phyloP scores from a whole-genome alignment of 208 protist species.

The Trypanosoma caninum region DNA sequence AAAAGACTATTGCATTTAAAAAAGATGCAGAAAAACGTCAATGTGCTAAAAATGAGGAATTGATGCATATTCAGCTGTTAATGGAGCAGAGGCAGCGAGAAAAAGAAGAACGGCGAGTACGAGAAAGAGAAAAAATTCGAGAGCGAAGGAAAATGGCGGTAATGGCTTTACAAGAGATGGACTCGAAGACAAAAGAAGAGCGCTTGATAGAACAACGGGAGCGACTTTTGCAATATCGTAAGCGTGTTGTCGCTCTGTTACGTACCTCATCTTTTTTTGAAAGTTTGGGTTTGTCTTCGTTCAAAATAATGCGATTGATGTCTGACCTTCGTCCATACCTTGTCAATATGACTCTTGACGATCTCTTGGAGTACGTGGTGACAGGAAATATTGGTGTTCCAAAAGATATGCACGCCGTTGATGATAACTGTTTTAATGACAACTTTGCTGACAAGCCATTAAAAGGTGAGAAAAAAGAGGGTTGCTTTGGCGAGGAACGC shows the following conservation, averaged over 20 bases:
- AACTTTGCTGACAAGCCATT: neutral
- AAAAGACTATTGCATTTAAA: constrained; percentile 2
- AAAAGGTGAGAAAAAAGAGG: neutral
- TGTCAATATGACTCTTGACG: constrained; percentile 54
- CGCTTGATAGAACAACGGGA: constrained; percentile 25
- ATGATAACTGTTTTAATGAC: neutral
- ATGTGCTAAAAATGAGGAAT: constrained; percentile 13
- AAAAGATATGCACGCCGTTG: constrained; percentile 47
- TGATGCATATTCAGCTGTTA: constrained; percentile 15
- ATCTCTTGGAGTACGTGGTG: constrained; percentile 76
- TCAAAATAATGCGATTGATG: constrained; percentile 40
- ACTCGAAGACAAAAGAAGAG: constrained; percentile 13
- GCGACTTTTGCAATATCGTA: constrained; percentile 29
- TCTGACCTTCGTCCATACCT: constrained; percentile 31
- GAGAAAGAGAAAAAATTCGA: constrained; percentile 14
- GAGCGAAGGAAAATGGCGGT: constrained; percentile 32
- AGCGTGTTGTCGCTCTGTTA: constrained; percentile 32
- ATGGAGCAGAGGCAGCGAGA: constrained; percentile 29
- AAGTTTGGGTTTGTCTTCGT: constrained; percentile 39
- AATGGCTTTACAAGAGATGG: constrained; percentile 26
- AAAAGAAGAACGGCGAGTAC: constrained; percentile 9
- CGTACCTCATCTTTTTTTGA: constrained; percentile 63
- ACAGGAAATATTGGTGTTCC: constrained; percentile 63
- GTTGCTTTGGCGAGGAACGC: constrained; percentile 16
- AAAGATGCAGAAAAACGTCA: constrained; percentile 11